Base-by-base conservation (phyloP, 306 rosid genomes). In the Clitoria ternatea region DNA sequence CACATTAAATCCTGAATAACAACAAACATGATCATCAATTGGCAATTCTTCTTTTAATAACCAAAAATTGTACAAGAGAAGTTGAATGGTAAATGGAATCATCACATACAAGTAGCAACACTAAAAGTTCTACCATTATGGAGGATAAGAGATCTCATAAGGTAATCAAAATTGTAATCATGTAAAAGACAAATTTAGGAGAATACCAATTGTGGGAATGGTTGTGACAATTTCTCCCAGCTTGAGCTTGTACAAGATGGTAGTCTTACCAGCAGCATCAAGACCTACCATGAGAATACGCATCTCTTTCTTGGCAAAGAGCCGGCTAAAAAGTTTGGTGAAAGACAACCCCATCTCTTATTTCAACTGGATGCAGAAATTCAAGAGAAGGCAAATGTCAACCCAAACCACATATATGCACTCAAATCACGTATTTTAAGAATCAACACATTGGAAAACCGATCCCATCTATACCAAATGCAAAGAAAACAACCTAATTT, bases 211-310 rank as follows among this genome's bases (percentile, higher is more conserved):
- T 10, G 93, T 88, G 5, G 93, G 93, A 79, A 88, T 85, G 82
- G 93, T 88, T 10, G 93, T 88, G 24, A 85, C 85, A 39, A 88
- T 88, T 76, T 88, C 93, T 70, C 90, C 93, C 42, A 85, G 66
- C 85, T 85, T 88, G 67, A 88, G 90, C 88, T 88, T 88, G 80
- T 88, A 88, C 83, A 88, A 76, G 12, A 88, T 85, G 69, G 88
- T 88, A 45, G 92, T 87, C 66, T 87, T 87, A 87, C 92, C 89
- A 29, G 89, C 81, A 69, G 81, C 81, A 1, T 77, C 81, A 24
- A 69, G 81, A 60, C 81, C 81, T 27, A 77, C 81, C 81, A 77
- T 77, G 48, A 77, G 81, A 77, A 77, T 77, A 48, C 88, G 80
- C 92, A 87, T 85, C 77, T 87, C 92, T 45, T 76, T 87, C 77